Base-by-base conservation (phyloP, 345 rosid species). In the Populus alba region DNA sequence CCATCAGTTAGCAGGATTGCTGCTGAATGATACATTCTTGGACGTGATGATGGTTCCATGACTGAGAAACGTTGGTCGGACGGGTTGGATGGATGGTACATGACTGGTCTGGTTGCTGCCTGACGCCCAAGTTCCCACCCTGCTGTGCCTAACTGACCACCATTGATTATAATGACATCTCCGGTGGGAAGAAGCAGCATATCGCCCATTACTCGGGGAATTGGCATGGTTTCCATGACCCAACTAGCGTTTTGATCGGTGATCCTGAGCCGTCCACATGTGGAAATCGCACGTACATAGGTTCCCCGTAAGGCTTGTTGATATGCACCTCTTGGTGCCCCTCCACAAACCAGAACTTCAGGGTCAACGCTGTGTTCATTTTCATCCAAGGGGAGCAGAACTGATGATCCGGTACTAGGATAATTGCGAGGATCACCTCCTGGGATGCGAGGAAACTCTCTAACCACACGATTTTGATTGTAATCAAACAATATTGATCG, bases 371-470 rank as follows among this genome's bases (percentile, higher is more conserved):
- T 47, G 57, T 38, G 80, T 3, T 16, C 70, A 59, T 82, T 84
- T 57, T 93, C 97, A 68, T 91, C 90, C 5, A 95, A 41, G 20
- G 98, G 95, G 35, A 95, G 86, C 76, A 95, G 47, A 71, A 93
- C 87, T 0, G 97, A 95, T 5, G 98, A 95, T 12, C 98, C 98
- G 18, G 94, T 71, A 84, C 97, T 91, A 7, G 98, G 98, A 74
- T 95, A 95, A 37, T 95, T 93, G 10, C 97, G 89, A 2, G 95
- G 94, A 72, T 87, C 90, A 4, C 81, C 85, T 6, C 83, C 84
- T 2, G 92, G 89, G 10, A 95, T 91, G 45, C 23, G 71, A 7
- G 92, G 94, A 51, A 85, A 90, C 86, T 87, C 92, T 77, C 49
- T 89, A 13, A 91, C 70, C 38, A 95, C 86, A 12, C 71, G 74